These are phyloP conservation scores for Pholiota molesta DNA, from an alignment of 768 basidiomycete species.

Conservation along the genomic window DNA sequence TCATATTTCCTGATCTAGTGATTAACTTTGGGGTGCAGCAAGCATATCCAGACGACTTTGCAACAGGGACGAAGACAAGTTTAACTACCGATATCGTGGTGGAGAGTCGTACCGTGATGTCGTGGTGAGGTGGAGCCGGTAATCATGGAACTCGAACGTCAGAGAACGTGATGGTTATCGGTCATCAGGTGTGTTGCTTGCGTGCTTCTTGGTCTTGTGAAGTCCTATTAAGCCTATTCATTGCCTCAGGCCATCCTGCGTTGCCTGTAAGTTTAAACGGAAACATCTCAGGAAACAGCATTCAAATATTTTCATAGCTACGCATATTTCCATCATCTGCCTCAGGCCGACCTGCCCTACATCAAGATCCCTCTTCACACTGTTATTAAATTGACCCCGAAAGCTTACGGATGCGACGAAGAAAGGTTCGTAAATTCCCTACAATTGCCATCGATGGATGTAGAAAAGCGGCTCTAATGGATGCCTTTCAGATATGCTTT, in stretches of 20 bases:
- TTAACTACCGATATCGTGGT: slow-evolving; percentile 96
- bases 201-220: background rate
- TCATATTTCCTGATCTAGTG: slow-evolving; percentile 4
- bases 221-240: slow-evolving; percentile 9
- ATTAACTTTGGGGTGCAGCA: slow-evolving; percentile 47
- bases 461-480: background rate
- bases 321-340: slow-evolving; percentile 93
- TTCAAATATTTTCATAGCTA: slow-evolving; percentile 62
- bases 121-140: slow-evolving; percentile 91
- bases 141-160: slow-evolving; percentile 98
- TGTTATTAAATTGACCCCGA: slow-evolving; percentile 96
- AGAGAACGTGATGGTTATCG: slow-evolving; percentile 97
- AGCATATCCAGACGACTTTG: slow-evolving; percentile 97
- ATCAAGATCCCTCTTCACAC: slow-evolving; percentile 98
- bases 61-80: slow-evolving; percentile 99
- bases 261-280: slow-evolving; percentile 58
- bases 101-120: slow-evolving; percentile 99
- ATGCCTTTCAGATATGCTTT: slow-evolving; percentile 69
- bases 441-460: background rate
- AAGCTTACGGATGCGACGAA: slow-evolving; percentile 98
- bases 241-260: slow-evolving; percentile 68
- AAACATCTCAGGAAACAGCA: background rate
- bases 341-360: slow-evolving; percentile 94
- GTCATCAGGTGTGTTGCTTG: slow-evolving; percentile 72
- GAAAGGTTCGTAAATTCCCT: slow-evolving; percentile 61